Base-by-base conservation (phyloP, 2,329 filamentous ascomycete genomes). In the Stachybotrys chlorohalonatus region DNA sequence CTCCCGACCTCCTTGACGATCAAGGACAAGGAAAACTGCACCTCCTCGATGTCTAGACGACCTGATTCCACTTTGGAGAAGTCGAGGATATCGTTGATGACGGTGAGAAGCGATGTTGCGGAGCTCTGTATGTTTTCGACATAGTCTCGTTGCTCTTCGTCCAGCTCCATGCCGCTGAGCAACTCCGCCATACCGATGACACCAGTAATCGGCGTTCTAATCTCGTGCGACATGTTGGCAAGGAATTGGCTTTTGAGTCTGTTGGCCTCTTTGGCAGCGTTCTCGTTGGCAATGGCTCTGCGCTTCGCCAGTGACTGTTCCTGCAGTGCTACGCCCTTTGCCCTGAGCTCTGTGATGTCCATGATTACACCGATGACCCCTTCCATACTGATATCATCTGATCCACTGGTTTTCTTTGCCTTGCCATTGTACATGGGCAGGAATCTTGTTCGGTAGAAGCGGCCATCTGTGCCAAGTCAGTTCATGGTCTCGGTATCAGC, bases 71-170 rank as follows among this genome's bases (percentile, higher is more conserved):
- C 85, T 68, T 95, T 95, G 5, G 89, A 94, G 66, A 95, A 92
- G 69, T 95, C 90, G 1, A 95, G 75, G 54, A 95, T 95, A 63
- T 95, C 90, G 64, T 95, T 95, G 69, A 95, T 95, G 47, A 95
- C 87, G 0, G 89, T 93, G 17, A 95, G 75, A 3, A 95, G 73
- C 2, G 88, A 90, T 59, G 93, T 91, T 0, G 87, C 89, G 6
- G 87, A 92, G 52, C 86, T 80, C 62, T 89, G 85, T 7, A 93
- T 89, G 57, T 90, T 90, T 60, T 90, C 86, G 3, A 87, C 85
- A 57, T 84, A 89, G 55, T 91, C 87, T 55, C 80, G 77, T 63
- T 90, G 86, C 60, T 91, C 87, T n/a, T 80, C 75, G 53, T 84
- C 78, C 30, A 92, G 70, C 15, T 81, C 71, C 64, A 84, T 87